Base-by-base conservation (phyloP, 139 green algal species). In the Picochlorum sp. region DNA sequence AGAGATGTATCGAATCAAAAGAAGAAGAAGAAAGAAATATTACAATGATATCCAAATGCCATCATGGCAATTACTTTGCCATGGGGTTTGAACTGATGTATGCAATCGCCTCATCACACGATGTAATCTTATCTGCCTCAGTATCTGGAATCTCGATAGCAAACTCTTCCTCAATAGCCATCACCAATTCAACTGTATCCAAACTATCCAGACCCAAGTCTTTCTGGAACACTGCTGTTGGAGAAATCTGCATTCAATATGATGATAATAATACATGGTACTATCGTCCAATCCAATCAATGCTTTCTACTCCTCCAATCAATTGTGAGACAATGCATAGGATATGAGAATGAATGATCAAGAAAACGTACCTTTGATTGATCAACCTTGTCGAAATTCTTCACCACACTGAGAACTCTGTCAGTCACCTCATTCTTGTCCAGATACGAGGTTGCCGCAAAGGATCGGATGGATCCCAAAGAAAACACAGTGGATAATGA, bases 161-260 rank as follows among this genome's bases (percentile, higher is more conserved):
- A 79, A 99, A 99, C 79, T 99, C 94, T 83, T 99, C 94, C 82
- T 99, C 94, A 64, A 99, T 87, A 14, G 94, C 94, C 94, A 99
- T 99, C 15, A 99, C 94, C 57, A 99, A 82, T 79, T 99, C 94
- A 37, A 98, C 94, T 11, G 89, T 90, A 79, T 99, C 94, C 60
- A 99, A 76, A 71, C 81, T 94, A 78, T 99, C 94, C 63, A 99
- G 79, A 13, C 94, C 94, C 47, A 99, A 77, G 77, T 99, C 94
- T 63, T 91, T 91, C 65, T 90, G 76, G 79, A 98, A 98, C 34
- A 69, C 38, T 0, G 92, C 80, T 2, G 70, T 71, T 4, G 88
- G 72, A 0, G 62, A 78, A 23, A 96, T 89, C 89, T 96, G 70
- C 47, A 47, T 15, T 2, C 15, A 23, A 2, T 18, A 28, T 28